Base-by-base conservation (phyloP, 1,284 basidiomycete genomes). In the Boletus albobrunnescens region DNA sequence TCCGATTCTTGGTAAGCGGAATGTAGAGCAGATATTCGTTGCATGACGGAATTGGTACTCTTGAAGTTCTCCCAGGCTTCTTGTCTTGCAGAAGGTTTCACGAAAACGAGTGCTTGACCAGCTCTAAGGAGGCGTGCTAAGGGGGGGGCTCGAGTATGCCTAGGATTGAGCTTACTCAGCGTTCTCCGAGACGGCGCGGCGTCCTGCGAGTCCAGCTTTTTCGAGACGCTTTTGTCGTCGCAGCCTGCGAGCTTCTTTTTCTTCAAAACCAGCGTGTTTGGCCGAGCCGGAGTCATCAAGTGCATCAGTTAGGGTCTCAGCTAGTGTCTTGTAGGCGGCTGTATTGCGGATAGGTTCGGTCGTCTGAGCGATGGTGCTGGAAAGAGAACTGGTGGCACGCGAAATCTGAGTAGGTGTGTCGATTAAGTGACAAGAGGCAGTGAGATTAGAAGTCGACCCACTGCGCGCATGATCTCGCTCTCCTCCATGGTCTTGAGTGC, bases 311-410 rank as follows among this genome's bases (percentile, higher is more conserved):
- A 99, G 73, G 10, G 91, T 92, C 43, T 95, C 89, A 2, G 92
- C 82, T 22, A 99, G 75, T 0, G 87, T 77, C 72, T 96, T 96
- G 75, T 99, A 99, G 2, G 94, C 92, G 31, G 86, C 86, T 1
- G 94, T 99, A 55, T 98, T 94, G 28, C 95, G 85, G 55, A 99
- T 87, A 12, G 94, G 94, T 57, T 92, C 90, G 2, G 93, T 95
- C 7, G 91, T 87, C 45, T 84, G 81, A 50, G 84, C 83, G 44
- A 93, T 88, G 16, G 84, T 86, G 17, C 75, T 80, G 16, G 88
- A 88, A 46, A 94, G 81, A 4, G 88, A 84, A 14, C 83, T 79
- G 1, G 88, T 87, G 2, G 90, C 89, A 56, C 80, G 76, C 8
- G 88, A 85, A 51, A 95, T 87, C 81, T 91, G 47, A 10, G 51